These are phyloP conservation scores for Ceratocystis ficicola DNA, from an alignment of 2,329 filamentous ascomycete genomes.

Conservation along the genomic window DNA sequence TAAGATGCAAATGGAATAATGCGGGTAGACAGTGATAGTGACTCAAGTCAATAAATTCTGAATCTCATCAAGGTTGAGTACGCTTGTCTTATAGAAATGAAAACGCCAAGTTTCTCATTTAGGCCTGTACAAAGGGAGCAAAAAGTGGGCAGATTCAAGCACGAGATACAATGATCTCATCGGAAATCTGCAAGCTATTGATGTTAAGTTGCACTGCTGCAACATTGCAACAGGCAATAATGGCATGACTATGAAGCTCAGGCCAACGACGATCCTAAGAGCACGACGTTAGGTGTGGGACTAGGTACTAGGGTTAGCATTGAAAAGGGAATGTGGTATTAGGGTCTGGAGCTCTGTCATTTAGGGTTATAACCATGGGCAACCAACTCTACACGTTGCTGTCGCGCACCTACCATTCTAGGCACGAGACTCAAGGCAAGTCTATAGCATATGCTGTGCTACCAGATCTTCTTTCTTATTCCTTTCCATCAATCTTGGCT, in stretches of 20 bases:
- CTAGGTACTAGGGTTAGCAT: not conserved
- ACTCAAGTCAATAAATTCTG: not conserved
- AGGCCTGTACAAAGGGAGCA: not conserved
- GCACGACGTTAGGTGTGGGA: not conserved
- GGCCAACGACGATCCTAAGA: not conserved
- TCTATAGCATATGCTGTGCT: not conserved
- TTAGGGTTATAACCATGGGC: not conserved
- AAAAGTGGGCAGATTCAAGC: slow-evolving; percentile 7
- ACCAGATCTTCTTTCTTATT: not conserved
- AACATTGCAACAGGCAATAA: slow-evolving; percentile 10
- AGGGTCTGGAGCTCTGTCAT: not conserved
- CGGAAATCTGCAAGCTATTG: not conserved
- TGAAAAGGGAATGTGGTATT: not conserved
- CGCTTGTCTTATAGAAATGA: slow-evolving; percentile 5
- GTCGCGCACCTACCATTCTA: not conserved
- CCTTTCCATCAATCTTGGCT: not conserved
- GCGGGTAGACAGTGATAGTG: not conserved
- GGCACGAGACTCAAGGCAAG: not conserved
- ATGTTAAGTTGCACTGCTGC: not conserved
- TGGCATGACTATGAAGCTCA: slow-evolving; percentile 4
- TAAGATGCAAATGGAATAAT: not conserved
- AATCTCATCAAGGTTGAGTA: slow-evolving; percentile 4
- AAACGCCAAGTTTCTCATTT: not conserved
- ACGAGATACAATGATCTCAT: slow-evolving; percentile 6
- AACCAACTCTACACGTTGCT: slow-evolving; percentile 10